Evolutionary conservation across 73 alveolate species (phyloP), one percentile per base, ranked within the genome.

Genomic region (Durusdinium trenchii): DNA sequence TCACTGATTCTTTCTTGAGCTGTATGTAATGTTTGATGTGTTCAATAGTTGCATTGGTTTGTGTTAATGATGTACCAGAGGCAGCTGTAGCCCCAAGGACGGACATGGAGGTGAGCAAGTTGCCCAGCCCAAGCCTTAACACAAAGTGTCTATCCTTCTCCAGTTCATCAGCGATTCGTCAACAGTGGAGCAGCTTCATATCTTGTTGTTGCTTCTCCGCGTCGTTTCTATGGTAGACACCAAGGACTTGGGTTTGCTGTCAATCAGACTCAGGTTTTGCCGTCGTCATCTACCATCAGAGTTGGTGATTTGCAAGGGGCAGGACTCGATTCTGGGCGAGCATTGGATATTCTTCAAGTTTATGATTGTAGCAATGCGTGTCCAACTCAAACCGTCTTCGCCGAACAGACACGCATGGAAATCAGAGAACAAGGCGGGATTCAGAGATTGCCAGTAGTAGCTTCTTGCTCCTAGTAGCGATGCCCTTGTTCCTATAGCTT

Each of bases 81-180:
- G 32, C 12, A 57, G 69, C 69, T 16, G 46, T 35, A 16, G 16
- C 28, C 30, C 84, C 45, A 30, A 90, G 96, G 98, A 91, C 60
- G 98, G 98, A 32, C 98, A 91, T 38, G 98, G 98, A 0, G 98
- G 98, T 6, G 98, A 91, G 51, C 98, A 91, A 38, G 98, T 91
- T 48, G 98, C 98, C 32, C 98, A 91, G 98, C 83, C 6, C n/a
- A 61, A 61, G 89, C 89, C 30, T 61, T 42, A 6, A 54, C 9
- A 20, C 9, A 12, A 20, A 20, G 20, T 54, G 64, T 54, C 28
- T n/a, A n/a, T n/a, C n/a, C n/a, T n/a, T n/a, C n/a, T 51, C 40
- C 32, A n/a, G 84, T 2, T 12, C 6, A 32, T 30, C 50, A 10
- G 82, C 32, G 14, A 12, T 64, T 12, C 43, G 42, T 12, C 78